These are phyloP conservation scores for Talaromyces funiculosus DNA, from an alignment of 2,329 filamentous ascomycete species.

Conservation along the genomic window DNA sequence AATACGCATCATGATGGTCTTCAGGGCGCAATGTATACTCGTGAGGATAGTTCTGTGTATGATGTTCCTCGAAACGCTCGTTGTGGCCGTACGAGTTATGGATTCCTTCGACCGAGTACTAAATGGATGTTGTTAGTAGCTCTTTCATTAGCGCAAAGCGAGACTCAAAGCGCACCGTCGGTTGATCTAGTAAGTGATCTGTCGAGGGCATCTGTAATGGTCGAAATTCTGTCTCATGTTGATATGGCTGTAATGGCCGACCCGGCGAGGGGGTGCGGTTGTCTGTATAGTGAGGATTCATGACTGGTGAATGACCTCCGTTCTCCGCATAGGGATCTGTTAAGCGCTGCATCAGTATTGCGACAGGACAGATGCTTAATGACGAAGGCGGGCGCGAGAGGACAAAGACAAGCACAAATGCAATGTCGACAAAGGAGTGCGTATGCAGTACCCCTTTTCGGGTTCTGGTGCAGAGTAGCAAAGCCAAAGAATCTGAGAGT, in stretches of 20 bases:
- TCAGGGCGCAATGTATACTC: constrained; percentile 77
- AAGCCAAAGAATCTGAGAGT: constrained; percentile 5
- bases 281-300: constrained; percentile 51
- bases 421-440: background rate
- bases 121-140: background rate
- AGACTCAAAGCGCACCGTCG: constrained; percentile 61
- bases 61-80: constrained; percentile 53
- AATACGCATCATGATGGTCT: constrained; percentile 82
- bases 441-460: background rate
- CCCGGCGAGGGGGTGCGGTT: constrained; percentile 69
- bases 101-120: constrained; percentile 69
- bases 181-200: constrained; percentile 76
- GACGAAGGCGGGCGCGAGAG: background rate
- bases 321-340: constrained; percentile 41
- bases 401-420: background rate
- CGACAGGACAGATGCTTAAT: background rate
- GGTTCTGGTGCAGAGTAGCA: background rate
- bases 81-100: constrained; percentile 58
- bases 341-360: constrained; percentile 10
- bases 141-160: background rate
- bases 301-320: constrained; percentile 34
- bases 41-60: constrained; percentile 27
- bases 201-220: constrained; percentile 64
- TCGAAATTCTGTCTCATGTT: constrained; percentile 66
- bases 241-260: constrained; percentile 69